These are phyloP conservation scores for Kodamaea neixiangensis DNA, from an alignment of 805 yeast genomes.

Conservation along the genomic window DNA sequence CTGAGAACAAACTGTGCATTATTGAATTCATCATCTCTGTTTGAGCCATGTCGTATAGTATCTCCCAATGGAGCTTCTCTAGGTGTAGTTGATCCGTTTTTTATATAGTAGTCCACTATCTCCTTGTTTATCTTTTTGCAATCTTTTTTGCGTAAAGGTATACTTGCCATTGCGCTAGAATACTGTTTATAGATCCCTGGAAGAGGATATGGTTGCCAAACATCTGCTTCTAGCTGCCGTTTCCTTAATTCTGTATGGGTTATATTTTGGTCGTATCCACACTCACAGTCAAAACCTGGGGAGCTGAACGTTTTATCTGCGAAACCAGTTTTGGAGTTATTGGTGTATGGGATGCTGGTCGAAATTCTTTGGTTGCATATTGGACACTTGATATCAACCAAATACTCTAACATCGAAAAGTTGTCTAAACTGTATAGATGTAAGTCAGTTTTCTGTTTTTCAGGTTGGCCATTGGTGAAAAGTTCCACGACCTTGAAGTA, in stretches of 20 bases:
- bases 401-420: not conserved
- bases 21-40: not conserved
- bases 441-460: slow-evolving; percentile 3
- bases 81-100: not conserved
- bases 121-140: not conserved
- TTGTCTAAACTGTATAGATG: not conserved
- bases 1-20: slow-evolving; percentile 6
- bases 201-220: not conserved
- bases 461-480: not conserved
- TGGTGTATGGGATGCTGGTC: slow-evolving; percentile 14
- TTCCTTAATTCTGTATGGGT: not conserved
- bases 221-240: not conserved
- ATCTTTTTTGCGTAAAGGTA: not conserved
- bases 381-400: slow-evolving; percentile 2
- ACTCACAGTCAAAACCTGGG: not conserved
- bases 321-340: slow-evolving; percentile 15
- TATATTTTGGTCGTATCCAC: not conserved
- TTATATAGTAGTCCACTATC: not conserved
- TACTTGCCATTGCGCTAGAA: not conserved
- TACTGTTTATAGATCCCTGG: not conserved
- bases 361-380: not conserved
- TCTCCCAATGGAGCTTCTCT: not conserved
- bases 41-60: not conserved
- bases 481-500: slow-evolving; percentile 10
- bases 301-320: slow-evolving; percentile 9